Evolutionary conservation across 148 eudicot genomes (phyloP).

Genomic region (Dysphania ambrosioides): DNA sequence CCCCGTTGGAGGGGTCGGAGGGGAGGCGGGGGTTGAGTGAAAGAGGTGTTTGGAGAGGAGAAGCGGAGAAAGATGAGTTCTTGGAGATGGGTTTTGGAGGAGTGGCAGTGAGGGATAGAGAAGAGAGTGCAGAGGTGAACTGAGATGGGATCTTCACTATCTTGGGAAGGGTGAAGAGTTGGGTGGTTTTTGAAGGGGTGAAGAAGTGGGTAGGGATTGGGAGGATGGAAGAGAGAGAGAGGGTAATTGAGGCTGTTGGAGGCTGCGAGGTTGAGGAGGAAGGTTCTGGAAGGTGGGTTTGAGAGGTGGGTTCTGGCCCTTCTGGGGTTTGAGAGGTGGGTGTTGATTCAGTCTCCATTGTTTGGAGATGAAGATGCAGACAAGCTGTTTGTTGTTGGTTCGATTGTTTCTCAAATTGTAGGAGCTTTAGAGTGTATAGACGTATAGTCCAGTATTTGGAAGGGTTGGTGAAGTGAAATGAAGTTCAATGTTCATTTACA

Average conservation of each 20-base stretch:
- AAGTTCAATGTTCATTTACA: no score
- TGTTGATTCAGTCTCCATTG: slow-evolving; percentile 26
- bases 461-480: neutral
- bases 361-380: slow-evolving; percentile 4
- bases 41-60: slow-evolving; percentile 63
- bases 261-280: slow-evolving; percentile 19
- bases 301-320: no score
- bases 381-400: neutral
- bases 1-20: slow-evolving; percentile 65
- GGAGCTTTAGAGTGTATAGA: no score
- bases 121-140: slow-evolving; percentile 44
- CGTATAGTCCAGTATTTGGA: neutral
- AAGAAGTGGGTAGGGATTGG: slow-evolving; percentile 53
- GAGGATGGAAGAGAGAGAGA: slow-evolving; percentile 56
- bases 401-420: neutral
- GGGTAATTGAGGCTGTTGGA: slow-evolving; percentile 61
- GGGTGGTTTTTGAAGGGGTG: slow-evolving; percentile 40
- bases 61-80: slow-evolving; percentile 52
- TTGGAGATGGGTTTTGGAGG: slow-evolving; percentile 47
- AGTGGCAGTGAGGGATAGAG: slow-evolving; percentile 50
- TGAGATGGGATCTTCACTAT: slow-evolving; percentile 61
- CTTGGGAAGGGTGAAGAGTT: slow-evolving; percentile 30
- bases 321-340: slow-evolving; percentile 17
- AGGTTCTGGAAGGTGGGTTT: slow-evolving; percentile 24
- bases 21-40: slow-evolving; percentile 63